Evolutionary conservation across 306 rosid genomes (phyloP).

Genomic region (Arachis stenosperma): DNA sequence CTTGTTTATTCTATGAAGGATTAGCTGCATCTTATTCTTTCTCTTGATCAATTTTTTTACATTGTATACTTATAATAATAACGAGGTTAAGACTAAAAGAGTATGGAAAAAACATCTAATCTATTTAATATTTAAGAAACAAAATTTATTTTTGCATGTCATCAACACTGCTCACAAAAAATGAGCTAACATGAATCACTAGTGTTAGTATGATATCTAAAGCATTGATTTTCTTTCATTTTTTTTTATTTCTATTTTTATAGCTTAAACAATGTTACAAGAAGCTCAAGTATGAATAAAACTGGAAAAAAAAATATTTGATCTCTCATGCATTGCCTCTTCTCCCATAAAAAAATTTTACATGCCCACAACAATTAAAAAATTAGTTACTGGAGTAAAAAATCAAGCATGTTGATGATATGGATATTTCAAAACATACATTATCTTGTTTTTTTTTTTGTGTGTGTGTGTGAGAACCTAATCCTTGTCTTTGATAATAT

Average conservation of each 20-base stretch:
- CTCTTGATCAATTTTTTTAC: too few relatives aligned
- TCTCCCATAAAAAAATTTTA: slow-evolving; percentile 14
- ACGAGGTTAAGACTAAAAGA: too few relatives aligned
- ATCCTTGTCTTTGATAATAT: slow-evolving; percentile 11
- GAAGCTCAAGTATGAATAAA: background rate
- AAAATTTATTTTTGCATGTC: too few relatives aligned
- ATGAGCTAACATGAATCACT: too few relatives aligned
- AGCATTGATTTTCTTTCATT: too few relatives aligned
- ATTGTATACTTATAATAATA: too few relatives aligned
- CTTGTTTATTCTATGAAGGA: too few relatives aligned
- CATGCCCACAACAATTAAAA: slow-evolving; percentile 23
- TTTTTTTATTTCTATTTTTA: background rate
- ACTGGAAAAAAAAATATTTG: background rate
- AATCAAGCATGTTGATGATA: background rate
- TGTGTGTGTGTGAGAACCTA: background rate
- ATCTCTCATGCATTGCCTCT: background rate
- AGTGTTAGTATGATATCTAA: too few relatives aligned
- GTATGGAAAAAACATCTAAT: too few relatives aligned
- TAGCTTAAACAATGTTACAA: background rate
- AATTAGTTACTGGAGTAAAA: background rate
- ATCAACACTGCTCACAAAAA: too few relatives aligned
- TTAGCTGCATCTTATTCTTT: too few relatives aligned
- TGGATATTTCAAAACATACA: background rate
- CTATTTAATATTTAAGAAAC: too few relatives aligned
- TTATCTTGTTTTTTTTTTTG: background rate